phyloP scores from a whole-genome alignment of 2,329 filamentous ascomycete species.

The Chaetothyriales sp. region DNA sequence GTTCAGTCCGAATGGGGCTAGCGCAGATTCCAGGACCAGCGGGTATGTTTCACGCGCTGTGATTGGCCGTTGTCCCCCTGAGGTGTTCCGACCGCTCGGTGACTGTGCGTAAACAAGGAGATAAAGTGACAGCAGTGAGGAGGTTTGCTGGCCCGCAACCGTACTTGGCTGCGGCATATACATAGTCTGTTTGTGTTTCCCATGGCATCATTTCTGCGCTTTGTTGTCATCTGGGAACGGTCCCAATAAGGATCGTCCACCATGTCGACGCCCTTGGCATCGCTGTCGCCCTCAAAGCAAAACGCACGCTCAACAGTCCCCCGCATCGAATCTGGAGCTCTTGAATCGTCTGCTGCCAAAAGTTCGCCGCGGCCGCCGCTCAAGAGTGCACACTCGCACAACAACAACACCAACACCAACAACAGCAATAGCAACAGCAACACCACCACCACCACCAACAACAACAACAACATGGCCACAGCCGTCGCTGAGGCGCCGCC shows the following conservation, averaged over 20 bases:
- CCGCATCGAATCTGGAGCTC: not conserved
- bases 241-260: slow-evolving; percentile 1
- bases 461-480: not conserved
- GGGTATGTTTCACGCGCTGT: not conserved
- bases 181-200: not conserved
- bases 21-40: slow-evolving; percentile 4
- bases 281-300: slow-evolving; percentile 29
- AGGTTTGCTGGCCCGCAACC: not conserved
- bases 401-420: not conserved
- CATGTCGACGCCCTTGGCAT: slow-evolving; percentile 30
- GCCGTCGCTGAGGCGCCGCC: not conserved
- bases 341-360: not conserved
- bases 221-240: not conserved
- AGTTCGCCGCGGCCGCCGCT: not conserved
- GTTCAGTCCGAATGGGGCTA: not conserved
- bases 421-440: not conserved
- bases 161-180: not conserved
- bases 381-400: not conserved
- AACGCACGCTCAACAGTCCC: slow-evolving; percentile 23
- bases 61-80: not conserved
- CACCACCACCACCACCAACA: not conserved
- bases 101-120: not conserved
- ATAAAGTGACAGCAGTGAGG: not conserved
- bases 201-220: not conserved
- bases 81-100: not conserved